Evolutionary conservation across 2,329 filamentous ascomycete species (phyloP), one percentile per base, ranked within the genome.

Genomic region (Ascochyta fabae): DNA sequence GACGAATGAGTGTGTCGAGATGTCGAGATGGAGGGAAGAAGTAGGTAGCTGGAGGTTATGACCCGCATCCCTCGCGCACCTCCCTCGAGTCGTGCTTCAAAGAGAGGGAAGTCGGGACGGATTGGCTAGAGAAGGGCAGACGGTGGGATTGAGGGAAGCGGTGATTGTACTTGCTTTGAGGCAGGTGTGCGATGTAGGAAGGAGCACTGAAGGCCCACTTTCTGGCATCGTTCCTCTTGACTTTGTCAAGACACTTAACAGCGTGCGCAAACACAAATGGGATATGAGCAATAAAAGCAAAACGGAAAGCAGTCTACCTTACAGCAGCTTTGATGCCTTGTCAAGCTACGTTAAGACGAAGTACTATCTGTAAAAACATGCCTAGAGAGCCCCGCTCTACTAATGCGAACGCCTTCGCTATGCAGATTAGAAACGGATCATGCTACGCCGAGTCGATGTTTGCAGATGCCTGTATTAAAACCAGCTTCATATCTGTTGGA

Each of bases 1-100:
- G 68, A 71, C 71, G 64, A 75, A 73, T 71, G 72, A 74, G 70
- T 73, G 71, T 71, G 67, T 65, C 48, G 60, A 56, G 53, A 52
- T 71, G 67, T 65, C 48, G 60, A 56, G 53, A 52, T 34, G 55
- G 44, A 60, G 39, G 49, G 41, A 56, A 48, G 48, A 54, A 35
- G 50, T 24, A 26, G 51, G 13, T 26, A 26, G 38, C 33, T 29
- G 52, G 55, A 65, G 59, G 62, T 65, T 70, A 71, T 70, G 67
- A 55, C 43, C 50, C 45, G 46, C 56, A 65, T 64, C 41, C 19
- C 51, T 46, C 49, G 42, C 50, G 70, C 64, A 45, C 64, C 63
- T 72, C 50, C 69, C 64, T 23, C 38, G 27, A 24, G 5, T 36
- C 13, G n/a, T 12, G 8, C 31, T 10, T 29, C 43, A 38, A 41